Evolutionary conservation across 169 alveolate genomes (phyloP), one percentile per base, ranked within the genome.

Genomic region (Plasmodium chabaudi): DNA sequence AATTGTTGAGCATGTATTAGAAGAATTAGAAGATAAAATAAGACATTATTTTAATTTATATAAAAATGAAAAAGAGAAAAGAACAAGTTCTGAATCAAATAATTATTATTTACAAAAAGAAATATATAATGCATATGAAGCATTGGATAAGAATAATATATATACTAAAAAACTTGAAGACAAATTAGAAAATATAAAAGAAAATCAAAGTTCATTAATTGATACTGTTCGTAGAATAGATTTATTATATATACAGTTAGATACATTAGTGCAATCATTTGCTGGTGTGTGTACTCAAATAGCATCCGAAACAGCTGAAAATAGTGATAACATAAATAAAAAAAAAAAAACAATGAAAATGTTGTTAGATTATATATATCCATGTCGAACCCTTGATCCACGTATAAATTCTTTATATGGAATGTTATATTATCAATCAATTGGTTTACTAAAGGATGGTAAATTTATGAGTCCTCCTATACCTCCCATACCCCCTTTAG

Each of bases 221-320:
- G 97, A 94, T 39, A 95, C 97, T 21, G 93, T 95, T 5, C 95
- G 95, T 21, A 92, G 95, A 64, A 95, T 95, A 19, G 97, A 95
- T 57, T 77, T 95, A 77, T 90, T 95, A 21, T 94, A 95, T 92
- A 93, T 92, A 34, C 97, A 95, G 70, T 55, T 95, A 88, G 97
- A 95, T 59, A 95, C 97, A 12, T 86, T 95, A 63, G 93, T 95
- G 13, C 97, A 95, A 87, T 96, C 97, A 5, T 95, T 95, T 87
- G 96, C 95, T n/a, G 97, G 97, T 27, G 87, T 95, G 9, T 95
- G 97, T 64, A 94, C 96, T 49, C 95, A 95, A 67, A 93, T 94
- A n/a, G 93, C 95, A 23, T 47, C 94, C 15, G 94, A 95, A 13
- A 23, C 44, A 15, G 23, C 21, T 10, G 63, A 56, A 23, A 25